Conservation (phyloP, 805 yeast genomes). For the Cyberlindnera bimundalis region DNA sequence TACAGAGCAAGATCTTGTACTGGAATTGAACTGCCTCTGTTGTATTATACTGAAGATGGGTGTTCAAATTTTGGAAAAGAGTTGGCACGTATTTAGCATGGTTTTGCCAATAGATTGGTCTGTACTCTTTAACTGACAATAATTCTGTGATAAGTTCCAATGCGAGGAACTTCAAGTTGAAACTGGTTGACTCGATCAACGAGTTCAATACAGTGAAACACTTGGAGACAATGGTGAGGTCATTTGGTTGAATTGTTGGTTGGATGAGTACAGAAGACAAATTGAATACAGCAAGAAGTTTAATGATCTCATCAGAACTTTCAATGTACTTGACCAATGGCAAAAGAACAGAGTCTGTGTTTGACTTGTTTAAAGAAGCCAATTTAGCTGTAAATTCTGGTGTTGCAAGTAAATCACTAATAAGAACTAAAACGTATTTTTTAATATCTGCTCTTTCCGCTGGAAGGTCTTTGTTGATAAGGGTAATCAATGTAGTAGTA, state of each 20-base stretch:
- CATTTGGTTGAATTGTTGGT: conserved; percentile 16
- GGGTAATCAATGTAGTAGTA: conserved; percentile 49
- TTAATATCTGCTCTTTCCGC: conserved; percentile 55
- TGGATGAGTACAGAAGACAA: conserved; percentile 46
- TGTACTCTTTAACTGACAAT: conserved; percentile 49
- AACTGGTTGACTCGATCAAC: conserved; percentile 34
- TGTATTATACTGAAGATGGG: conserved; percentile 28
- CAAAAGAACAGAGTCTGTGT: conserved; percentile 19
- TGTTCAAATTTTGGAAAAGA: conserved; percentile 42
- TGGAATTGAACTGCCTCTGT: conserved; percentile 58
- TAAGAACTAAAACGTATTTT: conserved; percentile 58
- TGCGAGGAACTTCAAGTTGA: conserved; percentile 55
- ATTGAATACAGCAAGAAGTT: conserved; percentile 52
- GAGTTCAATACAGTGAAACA: conserved; percentile 16
- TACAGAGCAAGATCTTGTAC: conserved; percentile 69
- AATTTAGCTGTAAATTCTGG: conserved; percentile 39
- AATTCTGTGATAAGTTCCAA: conserved; percentile 65
- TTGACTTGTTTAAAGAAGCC: conserved; percentile 16
- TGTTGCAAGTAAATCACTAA: conserved; percentile 48
- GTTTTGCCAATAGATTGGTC: conserved; percentile 44
- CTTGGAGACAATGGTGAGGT: conserved; percentile 21
- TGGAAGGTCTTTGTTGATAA: conserved; percentile 51
- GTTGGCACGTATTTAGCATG: conserved; percentile 44
- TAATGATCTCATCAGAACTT: conserved; percentile 53
- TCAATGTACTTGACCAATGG: conserved; percentile 52